These are phyloP conservation scores for Staphylotrichum tortipilum DNA, from an alignment of 495 filamentous ascomycete genomes.

Conservation along the genomic window DNA sequence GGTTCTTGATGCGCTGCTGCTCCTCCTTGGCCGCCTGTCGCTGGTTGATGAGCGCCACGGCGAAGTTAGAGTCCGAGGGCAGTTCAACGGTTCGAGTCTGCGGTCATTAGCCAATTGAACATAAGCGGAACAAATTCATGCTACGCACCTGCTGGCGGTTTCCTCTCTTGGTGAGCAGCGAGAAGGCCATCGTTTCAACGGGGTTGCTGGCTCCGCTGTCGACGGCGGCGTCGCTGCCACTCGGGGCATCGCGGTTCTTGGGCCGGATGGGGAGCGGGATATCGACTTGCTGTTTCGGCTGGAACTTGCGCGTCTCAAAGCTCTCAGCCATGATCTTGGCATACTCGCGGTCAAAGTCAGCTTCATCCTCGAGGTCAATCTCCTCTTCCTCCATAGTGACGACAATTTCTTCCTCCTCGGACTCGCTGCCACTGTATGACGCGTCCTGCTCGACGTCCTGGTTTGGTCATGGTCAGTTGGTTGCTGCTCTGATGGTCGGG, in stretches of 20 bases:
- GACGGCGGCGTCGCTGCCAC: slow-evolving; percentile 36
- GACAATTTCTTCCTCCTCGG: slow-evolving; percentile 77
- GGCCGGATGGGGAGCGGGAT: slow-evolving; percentile 84
- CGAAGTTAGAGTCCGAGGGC: slow-evolving; percentile 89
- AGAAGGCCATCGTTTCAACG: slow-evolving; percentile 73
- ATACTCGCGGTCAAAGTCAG: slow-evolving; percentile 96
- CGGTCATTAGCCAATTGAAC: not conserved
- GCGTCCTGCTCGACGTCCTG: slow-evolving; percentile 36
- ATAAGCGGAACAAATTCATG: no score
- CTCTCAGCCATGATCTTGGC: slow-evolving; percentile 99
- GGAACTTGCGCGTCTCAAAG: slow-evolving; percentile 84
- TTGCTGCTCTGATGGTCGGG: no score
- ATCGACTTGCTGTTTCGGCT: slow-evolving; percentile 92
- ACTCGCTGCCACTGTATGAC: slow-evolving; percentile 49
- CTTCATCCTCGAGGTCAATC: slow-evolving; percentile 86
- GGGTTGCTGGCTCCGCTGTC: slow-evolving; percentile 20
- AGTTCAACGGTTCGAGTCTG: slow-evolving; percentile 91
- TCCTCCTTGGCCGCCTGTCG: slow-evolving; percentile 92
- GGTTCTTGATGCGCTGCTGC: slow-evolving; percentile 93
- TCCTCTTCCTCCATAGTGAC: slow-evolving; percentile 86
- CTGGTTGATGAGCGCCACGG: slow-evolving; percentile 89
- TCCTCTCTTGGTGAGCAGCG: slow-evolving; percentile 88
- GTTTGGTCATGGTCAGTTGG: slow-evolving; percentile 10
- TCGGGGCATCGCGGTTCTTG: slow-evolving; percentile 49
- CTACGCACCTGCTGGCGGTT: slow-evolving; percentile 79